phyloP scores from a whole-genome alignment of 2,329 filamentous ascomycete species.

The Leptographium galeiforme region DNA sequence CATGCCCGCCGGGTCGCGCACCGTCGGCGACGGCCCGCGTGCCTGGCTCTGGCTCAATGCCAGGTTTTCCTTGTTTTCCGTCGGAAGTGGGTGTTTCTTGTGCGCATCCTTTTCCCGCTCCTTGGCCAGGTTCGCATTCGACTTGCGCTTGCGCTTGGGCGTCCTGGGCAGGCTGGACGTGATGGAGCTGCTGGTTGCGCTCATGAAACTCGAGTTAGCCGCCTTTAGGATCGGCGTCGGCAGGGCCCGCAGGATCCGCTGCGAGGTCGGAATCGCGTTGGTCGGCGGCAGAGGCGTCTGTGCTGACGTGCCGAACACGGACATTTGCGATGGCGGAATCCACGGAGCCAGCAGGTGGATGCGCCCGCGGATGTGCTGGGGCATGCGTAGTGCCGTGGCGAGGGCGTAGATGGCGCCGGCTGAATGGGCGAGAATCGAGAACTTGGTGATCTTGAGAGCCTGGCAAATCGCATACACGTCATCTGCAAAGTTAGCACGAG shows the following conservation, averaged over 20 bases:
- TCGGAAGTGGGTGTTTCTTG: conserved; percentile 16
- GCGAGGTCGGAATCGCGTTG: conserved; percentile 79
- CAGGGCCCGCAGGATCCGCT: conserved; percentile 77
- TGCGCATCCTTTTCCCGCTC: conserved; percentile 14
- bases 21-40: conserved; percentile 10
- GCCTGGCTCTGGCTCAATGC: not conserved
- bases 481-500: conserved; percentile 26
- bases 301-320: conserved; percentile 55
- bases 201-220: conserved; percentile 92
- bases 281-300: conserved; percentile 59
- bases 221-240: conserved; percentile 86
- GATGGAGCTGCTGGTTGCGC: conserved; percentile 74
- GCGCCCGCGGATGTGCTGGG: conserved; percentile 84
- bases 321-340: conserved; percentile 94
- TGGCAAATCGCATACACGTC: conserved; percentile 94
- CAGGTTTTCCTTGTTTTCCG: conserved; percentile 37
- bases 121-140: conserved; percentile 23
- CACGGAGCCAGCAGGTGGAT: conserved; percentile 91
- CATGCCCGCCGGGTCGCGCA: conserved; percentile 18
- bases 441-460: conserved; percentile 81
- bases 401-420: conserved; percentile 96
- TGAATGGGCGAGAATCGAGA: conserved; percentile 90
- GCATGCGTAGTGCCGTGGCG: conserved; percentile 88
- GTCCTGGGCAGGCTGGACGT: conserved; percentile 63
- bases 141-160: conserved; percentile 48